Percentiles rank a stretch among this genome's conserved stretches.
These are phyloP conservation scores for Metschnikowia hibisci DNA, from an alignment of 805 yeast species.

Conservation along the genomic window DNA sequence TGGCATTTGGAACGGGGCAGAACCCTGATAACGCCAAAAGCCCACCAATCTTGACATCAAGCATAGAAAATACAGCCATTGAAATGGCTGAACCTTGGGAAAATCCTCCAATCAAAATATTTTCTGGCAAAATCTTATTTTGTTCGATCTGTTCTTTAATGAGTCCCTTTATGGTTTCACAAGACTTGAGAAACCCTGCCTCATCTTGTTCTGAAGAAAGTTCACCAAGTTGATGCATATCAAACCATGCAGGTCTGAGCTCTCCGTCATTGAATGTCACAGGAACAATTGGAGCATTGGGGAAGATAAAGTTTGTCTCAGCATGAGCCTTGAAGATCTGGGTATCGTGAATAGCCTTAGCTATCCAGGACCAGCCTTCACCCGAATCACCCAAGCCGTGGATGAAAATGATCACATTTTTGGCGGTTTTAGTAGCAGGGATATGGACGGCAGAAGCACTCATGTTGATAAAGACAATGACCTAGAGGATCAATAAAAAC, in stretches of 20 bases:
- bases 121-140: slow-evolving; percentile 52
- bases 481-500: no score
- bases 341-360: slow-evolving; percentile 51
- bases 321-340: slow-evolving; percentile 47
- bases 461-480: no score
- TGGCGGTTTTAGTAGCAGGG: slow-evolving; percentile 29
- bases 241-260: slow-evolving; percentile 85
- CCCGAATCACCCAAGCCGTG: slow-evolving; percentile 96
- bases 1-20: slow-evolving; percentile 34
- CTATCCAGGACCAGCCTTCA: slow-evolving; percentile 81
- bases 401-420: slow-evolving; percentile 62
- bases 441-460: slow-evolving; percentile 25
- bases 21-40: slow-evolving; percentile 77
- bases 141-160: slow-evolving; percentile 51
- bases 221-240: slow-evolving; percentile 55
- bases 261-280: slow-evolving; percentile 65
- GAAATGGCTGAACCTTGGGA: slow-evolving; percentile 90
- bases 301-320: slow-evolving; percentile 68
- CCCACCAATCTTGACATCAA: slow-evolving; percentile 71
- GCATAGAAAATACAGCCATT: slow-evolving; percentile 52
- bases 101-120: slow-evolving; percentile 90
- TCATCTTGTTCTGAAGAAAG: slow-evolving; percentile 46
- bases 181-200: slow-evolving; percentile 50
- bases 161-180: slow-evolving; percentile 42
- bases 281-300: slow-evolving; percentile 78